Evolutionary conservation across 2,329 filamentous ascomycete species (phyloP).

Genomic region (Ascochyta rabiei): DNA sequence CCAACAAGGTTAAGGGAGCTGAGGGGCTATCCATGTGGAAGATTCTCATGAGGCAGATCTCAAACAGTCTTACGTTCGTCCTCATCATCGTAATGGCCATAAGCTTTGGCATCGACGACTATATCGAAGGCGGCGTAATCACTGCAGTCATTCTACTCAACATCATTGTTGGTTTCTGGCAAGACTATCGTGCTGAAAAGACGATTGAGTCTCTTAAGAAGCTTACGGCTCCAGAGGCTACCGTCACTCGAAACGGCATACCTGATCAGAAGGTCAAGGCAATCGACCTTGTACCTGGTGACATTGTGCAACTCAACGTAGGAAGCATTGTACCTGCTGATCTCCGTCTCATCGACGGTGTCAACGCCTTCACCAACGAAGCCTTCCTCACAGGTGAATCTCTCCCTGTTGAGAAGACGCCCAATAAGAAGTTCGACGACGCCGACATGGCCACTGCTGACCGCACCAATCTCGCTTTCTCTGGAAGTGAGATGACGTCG

Average conservation of each 20-base stretch:
- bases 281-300: slow-evolving; percentile 47
- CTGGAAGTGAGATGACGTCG: slow-evolving; percentile 73
- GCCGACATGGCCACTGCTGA: slow-evolving; percentile 65
- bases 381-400: slow-evolving; percentile 77
- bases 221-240: slow-evolving; percentile 48
- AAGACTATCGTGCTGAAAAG: slow-evolving; percentile 56
- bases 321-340: slow-evolving; percentile 73
- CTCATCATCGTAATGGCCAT: slow-evolving; percentile 76
- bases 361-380: slow-evolving; percentile 79
- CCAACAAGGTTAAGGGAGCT: slow-evolving; percentile 73
- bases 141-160: slow-evolving; percentile 70
- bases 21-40: slow-evolving; percentile 75
- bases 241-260: slow-evolving; percentile 45
- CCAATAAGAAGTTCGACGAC: slow-evolving; percentile 58
- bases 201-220: slow-evolving; percentile 50
- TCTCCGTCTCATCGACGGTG: slow-evolving; percentile 65
- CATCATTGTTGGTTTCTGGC: slow-evolving; percentile 65
- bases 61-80: slow-evolving; percentile 75
- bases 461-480: slow-evolving; percentile 73
- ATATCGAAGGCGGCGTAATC: slow-evolving; percentile 68
- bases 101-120: slow-evolving; percentile 68
- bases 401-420: slow-evolving; percentile 69
- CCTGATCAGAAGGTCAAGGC: slow-evolving; percentile 46
- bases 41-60: slow-evolving; percentile 77
- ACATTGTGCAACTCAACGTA: slow-evolving; percentile 47